phyloP scores from a whole-genome alignment of 208 protist genomes.

The Crithidia brevicula region DNA sequence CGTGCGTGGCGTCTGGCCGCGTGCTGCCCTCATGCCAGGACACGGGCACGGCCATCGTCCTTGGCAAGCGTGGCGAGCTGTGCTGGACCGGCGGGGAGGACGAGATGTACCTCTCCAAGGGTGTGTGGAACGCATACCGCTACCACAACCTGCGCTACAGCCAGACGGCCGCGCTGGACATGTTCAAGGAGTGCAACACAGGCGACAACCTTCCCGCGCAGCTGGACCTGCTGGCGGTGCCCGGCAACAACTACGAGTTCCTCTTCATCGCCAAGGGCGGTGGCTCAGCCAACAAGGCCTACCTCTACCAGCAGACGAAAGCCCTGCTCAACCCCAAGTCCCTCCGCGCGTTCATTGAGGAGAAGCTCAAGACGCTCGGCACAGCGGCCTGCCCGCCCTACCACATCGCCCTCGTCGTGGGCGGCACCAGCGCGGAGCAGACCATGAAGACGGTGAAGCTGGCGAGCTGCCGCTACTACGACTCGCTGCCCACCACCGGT shows the following conservation, averaged over 20 bases:
- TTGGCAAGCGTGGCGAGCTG: slow-evolving; percentile 96
- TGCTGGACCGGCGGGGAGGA: slow-evolving; percentile 97
- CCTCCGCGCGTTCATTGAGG: slow-evolving; percentile 93
- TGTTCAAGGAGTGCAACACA: slow-evolving; percentile 98
- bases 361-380: slow-evolving; percentile 95
- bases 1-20: slow-evolving; percentile 92
- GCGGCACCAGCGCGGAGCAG: slow-evolving; percentile 96
- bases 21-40: slow-evolving; percentile 96
- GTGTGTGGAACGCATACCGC: slow-evolving; percentile 96
- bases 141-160: slow-evolving; percentile 97
- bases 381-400: slow-evolving; percentile 99
- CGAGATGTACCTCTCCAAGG: slow-evolving; percentile 93
- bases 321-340: slow-evolving; percentile 94
- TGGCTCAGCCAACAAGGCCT: slow-evolving; percentile 98
- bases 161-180: slow-evolving; percentile 95
- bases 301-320: slow-evolving; percentile 97
- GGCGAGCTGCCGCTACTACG: slow-evolving; percentile 94
- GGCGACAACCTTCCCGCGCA: slow-evolving; percentile 98
- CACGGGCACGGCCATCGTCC: slow-evolving; percentile 97
- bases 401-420: slow-evolving; percentile 97
- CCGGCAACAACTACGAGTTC: slow-evolving; percentile 96
- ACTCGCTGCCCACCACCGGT: slow-evolving; percentile 95
- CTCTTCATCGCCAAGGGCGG: slow-evolving; percentile 98
- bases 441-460: slow-evolving; percentile 98
- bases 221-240: slow-evolving; percentile 95